Conservation (phyloP, 805 yeast species). For the Brettanomyces bruxellensis region DNA sequence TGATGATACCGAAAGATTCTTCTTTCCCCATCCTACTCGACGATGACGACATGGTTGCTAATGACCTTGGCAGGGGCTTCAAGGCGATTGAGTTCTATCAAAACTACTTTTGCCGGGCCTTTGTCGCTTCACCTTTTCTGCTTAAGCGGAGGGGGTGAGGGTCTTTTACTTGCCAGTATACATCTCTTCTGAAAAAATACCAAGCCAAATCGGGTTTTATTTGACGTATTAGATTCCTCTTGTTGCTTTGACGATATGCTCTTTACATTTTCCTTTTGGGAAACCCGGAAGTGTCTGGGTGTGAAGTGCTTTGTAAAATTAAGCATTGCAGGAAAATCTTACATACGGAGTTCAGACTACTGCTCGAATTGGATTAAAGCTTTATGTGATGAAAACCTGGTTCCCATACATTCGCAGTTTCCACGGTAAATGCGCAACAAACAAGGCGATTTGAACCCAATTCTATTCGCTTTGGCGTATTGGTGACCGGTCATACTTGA, state of each 20-base stretch:
- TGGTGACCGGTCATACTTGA: constrained; percentile 71
- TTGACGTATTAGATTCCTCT: background rate
- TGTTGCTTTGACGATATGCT: background rate
- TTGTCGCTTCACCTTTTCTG: constrained; percentile 22
- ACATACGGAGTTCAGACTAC: background rate
- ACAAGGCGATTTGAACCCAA: constrained; percentile 52
- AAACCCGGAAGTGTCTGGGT: background rate
- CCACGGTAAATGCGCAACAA: constrained; percentile 81
- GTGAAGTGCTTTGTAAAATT: constrained; percentile 5
- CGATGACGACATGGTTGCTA: constrained; percentile 84
- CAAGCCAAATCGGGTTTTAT: background rate
- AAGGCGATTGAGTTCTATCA: constrained; percentile 20
- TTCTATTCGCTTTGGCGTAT: constrained; percentile 43
- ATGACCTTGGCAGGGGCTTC: constrained; percentile 26
- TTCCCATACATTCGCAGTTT: constrained; percentile 88
- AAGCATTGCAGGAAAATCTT: constrained; percentile 1
- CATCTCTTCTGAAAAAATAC: constrained; percentile 43
- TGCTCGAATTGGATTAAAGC: background rate
- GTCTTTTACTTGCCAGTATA: constrained; percentile 84
- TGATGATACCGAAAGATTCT: constrained; percentile 45
- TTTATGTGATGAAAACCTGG: constrained; percentile 53
- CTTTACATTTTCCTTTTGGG: background rate
- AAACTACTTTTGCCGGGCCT: constrained; percentile 21
- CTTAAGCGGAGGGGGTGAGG: constrained; percentile 26
- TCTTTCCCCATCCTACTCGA: constrained; percentile 92